Conservation (phyloP, 2,329 filamentous ascomycete genomes). For the Arthrinium puccinioides region DNA sequence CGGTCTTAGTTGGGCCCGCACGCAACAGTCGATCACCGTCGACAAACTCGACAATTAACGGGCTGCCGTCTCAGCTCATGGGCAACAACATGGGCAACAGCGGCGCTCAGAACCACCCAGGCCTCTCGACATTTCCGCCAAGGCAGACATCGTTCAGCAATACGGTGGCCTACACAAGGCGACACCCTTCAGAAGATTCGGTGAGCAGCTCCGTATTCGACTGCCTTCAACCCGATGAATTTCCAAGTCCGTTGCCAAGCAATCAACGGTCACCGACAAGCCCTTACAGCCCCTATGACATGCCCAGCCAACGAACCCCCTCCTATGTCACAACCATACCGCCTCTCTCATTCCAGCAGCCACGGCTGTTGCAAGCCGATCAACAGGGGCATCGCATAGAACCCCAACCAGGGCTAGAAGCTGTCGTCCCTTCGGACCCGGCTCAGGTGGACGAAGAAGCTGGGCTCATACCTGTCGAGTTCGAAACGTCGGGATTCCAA, state of each 20-base stretch:
- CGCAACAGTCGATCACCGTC: neutral
- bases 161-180: conserved; percentile 13
- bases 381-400: conserved; percentile 4
- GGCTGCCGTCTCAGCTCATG: too few relatives aligned
- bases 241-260: conserved; percentile 10
- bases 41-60: neutral
- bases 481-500: conserved; percentile 15
- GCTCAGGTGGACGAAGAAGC: conserved; percentile 18
- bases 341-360: too few relatives aligned
- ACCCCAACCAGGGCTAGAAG: conserved; percentile 5
- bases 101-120: too few relatives aligned
- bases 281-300: conserved; percentile 8
- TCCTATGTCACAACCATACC: conserved; percentile 1
- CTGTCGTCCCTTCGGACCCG: neutral
- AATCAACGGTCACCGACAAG: conserved; percentile 11
- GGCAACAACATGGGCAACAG: too few relatives aligned
- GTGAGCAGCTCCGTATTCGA: conserved; percentile 28
- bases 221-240: conserved; percentile 18
- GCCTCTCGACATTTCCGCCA: too few relatives aligned
- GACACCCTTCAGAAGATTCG: conserved; percentile 26
- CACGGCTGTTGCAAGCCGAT: neutral
- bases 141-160: conserved; percentile 16
- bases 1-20: too few relatives aligned
- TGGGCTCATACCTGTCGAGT: conserved; percentile 29
- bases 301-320: neutral